Evolutionary conservation across 805 yeast species (phyloP).

Genomic region (Starmerella floricola): DNA sequence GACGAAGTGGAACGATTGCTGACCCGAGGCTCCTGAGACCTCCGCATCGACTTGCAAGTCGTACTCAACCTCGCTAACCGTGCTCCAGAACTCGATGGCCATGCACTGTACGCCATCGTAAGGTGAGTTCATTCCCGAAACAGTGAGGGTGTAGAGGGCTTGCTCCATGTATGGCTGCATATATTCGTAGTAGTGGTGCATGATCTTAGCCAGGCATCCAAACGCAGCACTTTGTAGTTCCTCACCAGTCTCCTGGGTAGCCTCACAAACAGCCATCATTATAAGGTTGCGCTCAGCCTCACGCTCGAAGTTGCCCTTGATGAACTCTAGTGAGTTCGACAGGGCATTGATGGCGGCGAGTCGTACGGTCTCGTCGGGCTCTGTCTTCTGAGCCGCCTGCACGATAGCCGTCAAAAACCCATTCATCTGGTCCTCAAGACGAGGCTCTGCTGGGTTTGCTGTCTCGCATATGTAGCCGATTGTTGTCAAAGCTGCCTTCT

Average conservation of each 20-base stretch:
- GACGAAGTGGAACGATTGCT: constrained; percentile 64
- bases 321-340: constrained; percentile 80
- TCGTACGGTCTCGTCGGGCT: constrained; percentile 62
- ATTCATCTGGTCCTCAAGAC: constrained; percentile 71
- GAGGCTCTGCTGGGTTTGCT: constrained; percentile 71
- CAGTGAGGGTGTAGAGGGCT: constrained; percentile 82
- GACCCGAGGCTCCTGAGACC: constrained; percentile 22
- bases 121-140: constrained; percentile 74
- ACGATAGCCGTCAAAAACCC: constrained; percentile 91
- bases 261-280: constrained; percentile 98
- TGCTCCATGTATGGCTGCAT: constrained; percentile 97
- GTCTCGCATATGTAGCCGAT: constrained; percentile 94
- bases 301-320: constrained; percentile 72
- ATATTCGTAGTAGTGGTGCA: constrained; percentile 74
- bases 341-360: constrained; percentile 86
- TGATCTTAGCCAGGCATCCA: constrained; percentile 86
- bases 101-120: constrained; percentile 86
- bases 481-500: constrained; percentile 74
- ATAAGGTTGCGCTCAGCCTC: constrained; percentile 94
- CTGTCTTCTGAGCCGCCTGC: constrained; percentile 85
- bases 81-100: constrained; percentile 98
- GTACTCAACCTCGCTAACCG: constrained; percentile 97
- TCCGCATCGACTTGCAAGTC: constrained; percentile 53
- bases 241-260: constrained; percentile 76
- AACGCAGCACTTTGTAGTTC: constrained; percentile 89